Evolutionary conservation across 192 early-diverging fungal genomes (phyloP), one percentile per base, ranked within the genome.

Genomic region (Linnemannia exigua): DNA sequence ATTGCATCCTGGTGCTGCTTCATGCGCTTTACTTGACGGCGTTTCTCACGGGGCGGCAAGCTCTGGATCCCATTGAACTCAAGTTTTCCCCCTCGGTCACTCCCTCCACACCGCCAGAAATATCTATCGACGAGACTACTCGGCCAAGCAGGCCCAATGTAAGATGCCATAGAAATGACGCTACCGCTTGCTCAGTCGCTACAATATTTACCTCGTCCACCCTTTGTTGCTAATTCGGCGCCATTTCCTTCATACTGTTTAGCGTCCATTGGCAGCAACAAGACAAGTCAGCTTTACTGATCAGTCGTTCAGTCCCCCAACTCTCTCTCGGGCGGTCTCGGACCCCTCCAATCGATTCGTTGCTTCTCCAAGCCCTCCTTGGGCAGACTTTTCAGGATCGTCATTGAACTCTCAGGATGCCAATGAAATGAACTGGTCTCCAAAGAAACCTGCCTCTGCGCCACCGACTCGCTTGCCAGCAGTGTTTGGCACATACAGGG

Each of bases 401-500:
- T 72, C 44, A 17, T 37, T 67, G 14, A 48, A 50, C 22, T 85
- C 82, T 16, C 76, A 76, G 2, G 77, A 85, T 3, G 46, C 48
- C 3, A 67, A 85, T 36, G 46, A 79, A 22, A 79, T 86, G 11
- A 76, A 74, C 35, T 86, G 84, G 84, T 79, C 78, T 33, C 75
- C 84, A 1, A 79, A 54, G 36, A 86, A 80, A 36, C 47, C 84
- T 20, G 22, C 12, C 6, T 11, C 48, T 5, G 5, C 67, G 20
- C 22, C 67, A 3, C 35, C 77, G 0, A 37, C 28, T 25, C 35
- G 50, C 1, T 36, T 48, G 2, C 54, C 77, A 41, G 74, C 70
- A n/a, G 58, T 41, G 0, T 86, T 86, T 68, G 84, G 84, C 20
- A 80, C 73, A 70, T 86, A 85, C 38, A 3, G 83, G 20, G 77